Conservation (phyloP, 768 basidiomycete species). For the Mycena rosella region DNA sequence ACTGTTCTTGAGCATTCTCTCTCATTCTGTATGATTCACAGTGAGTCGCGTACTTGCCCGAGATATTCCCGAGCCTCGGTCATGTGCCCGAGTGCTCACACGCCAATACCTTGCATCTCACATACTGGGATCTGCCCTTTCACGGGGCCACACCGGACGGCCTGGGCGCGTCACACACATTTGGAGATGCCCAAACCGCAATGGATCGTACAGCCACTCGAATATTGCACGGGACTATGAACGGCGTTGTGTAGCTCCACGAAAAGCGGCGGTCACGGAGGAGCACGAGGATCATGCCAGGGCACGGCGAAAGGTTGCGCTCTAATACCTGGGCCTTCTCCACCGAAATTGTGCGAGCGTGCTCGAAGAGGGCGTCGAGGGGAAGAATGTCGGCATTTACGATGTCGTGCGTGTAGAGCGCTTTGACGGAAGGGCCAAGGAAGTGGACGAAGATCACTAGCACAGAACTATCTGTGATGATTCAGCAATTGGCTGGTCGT, state of each 20-base stretch:
- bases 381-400: not conserved
- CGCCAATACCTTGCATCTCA: no score
- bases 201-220: not conserved
- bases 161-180: no score
- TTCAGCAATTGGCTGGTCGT: not conserved
- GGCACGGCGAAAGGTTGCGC: not conserved
- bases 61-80: no score
- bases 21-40: no score
- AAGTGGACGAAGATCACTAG: not conserved
- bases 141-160: no score
- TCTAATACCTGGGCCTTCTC: not conserved
- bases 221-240: not conserved
- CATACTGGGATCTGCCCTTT: no score
- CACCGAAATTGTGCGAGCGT: not conserved
- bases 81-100: no score
- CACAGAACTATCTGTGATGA: not conserved
- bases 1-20: no score
- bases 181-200: not conserved
- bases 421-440: not conserved
- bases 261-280: not conserved
- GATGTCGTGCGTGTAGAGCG: not conserved
- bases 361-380: not conserved
- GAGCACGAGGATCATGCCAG: not conserved
- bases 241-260: not conserved
- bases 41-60: no score